Base-by-base conservation (phyloP, 257 asterid genomes). In the Jaltomata sinuosa region DNA sequence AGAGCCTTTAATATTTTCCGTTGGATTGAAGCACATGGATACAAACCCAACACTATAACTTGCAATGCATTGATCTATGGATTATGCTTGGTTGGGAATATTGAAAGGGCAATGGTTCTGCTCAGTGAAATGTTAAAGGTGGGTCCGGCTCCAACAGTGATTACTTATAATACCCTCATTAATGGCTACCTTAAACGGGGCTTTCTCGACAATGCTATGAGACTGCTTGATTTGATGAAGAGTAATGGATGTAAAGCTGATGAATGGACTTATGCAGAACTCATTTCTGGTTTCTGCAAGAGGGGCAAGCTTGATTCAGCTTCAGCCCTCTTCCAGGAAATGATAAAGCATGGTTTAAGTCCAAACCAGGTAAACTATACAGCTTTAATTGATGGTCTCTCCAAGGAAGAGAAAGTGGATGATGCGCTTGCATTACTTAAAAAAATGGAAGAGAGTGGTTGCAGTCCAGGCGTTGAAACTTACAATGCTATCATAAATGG, bases 171-270 rank as follows among this genome's bases (percentile, higher is more conserved):
- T 89, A 91, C 92, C 8, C 93, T 96, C 80, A 92, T 96, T 83
- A 87, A 90, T 65, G 97, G 97, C 38, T 93, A 94, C 85, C 84
- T 87, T 49, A 89, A 88, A 74, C 53, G 47, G 54, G 95, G 94
- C 36, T 71, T 88, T 86, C 88, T 93, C 69, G 91, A 88, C 29
- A 94, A 96, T 89, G 97, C 97, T 80, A 80, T 85, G 91, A 92
- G 98, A 88, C 85, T 96, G 90, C 84, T 96, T 90, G 95, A 94
- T 88, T 83, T 93, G 91, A 94, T 96, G 99, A 92, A 87, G 90
- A 93, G 85, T 71, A 92, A 88, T 89, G 96, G 95, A 74, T 92
- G 92, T 83, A 83, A 89, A 81, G 98, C 98, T 3, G 97, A 94
- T 90, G 94, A 89, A 57, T 87, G 89, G 89, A 92, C 99, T 6